phyloP scores from a whole-genome alignment of 805 yeast genomes.

The Naumovozyma castellii region DNA sequence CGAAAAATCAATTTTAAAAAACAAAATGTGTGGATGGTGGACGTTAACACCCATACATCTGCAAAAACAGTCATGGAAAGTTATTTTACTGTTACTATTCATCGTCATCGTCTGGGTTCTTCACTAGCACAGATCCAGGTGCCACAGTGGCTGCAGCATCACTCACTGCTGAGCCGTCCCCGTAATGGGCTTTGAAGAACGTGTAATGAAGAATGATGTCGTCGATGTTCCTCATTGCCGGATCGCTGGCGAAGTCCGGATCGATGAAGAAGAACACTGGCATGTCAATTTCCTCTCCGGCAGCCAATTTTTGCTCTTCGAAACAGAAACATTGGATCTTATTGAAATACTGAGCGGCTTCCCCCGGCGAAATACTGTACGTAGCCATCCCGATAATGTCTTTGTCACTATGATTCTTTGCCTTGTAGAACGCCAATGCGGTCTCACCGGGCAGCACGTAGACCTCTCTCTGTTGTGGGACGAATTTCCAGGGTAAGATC shows the following conservation, averaged over 20 bases:
- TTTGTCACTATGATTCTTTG: slow-evolving; percentile 73
- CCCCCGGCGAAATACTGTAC: slow-evolving; percentile 91
- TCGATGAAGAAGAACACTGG: slow-evolving; percentile 95
- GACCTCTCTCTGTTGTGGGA: slow-evolving; percentile 90
- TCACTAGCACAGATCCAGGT: slow-evolving; percentile 1
- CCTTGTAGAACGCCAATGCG: slow-evolving; percentile 90
- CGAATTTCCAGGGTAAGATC: slow-evolving; percentile 86
- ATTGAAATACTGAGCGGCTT: slow-evolving; percentile 91
- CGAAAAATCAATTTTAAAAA: too few relatives aligned
- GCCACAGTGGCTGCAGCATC: slow-evolving; percentile 11
- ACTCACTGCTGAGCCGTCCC: slow-evolving; percentile 32
- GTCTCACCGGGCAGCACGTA: slow-evolving; percentile 94
- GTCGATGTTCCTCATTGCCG: slow-evolving; percentile 81
- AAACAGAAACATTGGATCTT: slow-evolving; percentile 97
- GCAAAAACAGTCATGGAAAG: background rate
- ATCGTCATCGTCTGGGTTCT: background rate
- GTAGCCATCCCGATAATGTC: slow-evolving; percentile 99
- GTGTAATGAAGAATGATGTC: slow-evolving; percentile 89
- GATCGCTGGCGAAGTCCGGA: slow-evolving; percentile 91
- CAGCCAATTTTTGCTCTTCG: slow-evolving; percentile 86
- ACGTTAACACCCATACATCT: too few relatives aligned
- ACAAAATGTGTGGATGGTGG: too few relatives aligned
- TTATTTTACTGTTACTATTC: background rate
- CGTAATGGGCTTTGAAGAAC: slow-evolving; percentile 58
- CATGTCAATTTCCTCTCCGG: slow-evolving; percentile 98